These are phyloP conservation scores for Sarocladium brachiariae DNA, from an alignment of 2,329 filamentous ascomycete genomes.

Conservation along the genomic window DNA sequence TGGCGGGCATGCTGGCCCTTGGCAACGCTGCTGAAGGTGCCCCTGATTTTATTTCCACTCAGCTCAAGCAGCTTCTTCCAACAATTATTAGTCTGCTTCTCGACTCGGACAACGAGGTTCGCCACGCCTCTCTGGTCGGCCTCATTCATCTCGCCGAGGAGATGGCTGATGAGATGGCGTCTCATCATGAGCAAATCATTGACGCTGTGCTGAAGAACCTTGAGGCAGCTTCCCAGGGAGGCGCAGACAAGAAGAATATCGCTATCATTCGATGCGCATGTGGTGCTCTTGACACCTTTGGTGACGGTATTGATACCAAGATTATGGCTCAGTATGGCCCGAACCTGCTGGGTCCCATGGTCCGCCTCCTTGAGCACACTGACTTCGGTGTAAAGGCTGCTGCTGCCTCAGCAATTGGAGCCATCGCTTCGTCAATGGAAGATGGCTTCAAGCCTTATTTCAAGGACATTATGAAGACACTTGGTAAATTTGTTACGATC, in stretches of 20 bases:
- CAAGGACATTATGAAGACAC: slow-evolving; percentile 79
- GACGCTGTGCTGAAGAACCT: slow-evolving; percentile 82
- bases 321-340: slow-evolving; percentile 77
- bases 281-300: slow-evolving; percentile 83
- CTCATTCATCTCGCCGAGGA: slow-evolving; percentile 90
- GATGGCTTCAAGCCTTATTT: slow-evolving; percentile 87
- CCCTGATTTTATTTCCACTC: slow-evolving; percentile 93
- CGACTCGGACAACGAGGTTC: slow-evolving; percentile 76
- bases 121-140: slow-evolving; percentile 79
- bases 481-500: slow-evolving; percentile 75
- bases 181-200: slow-evolving; percentile 79
- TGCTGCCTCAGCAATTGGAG: slow-evolving; percentile 82
- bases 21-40: slow-evolving; percentile 95
- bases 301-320: slow-evolving; percentile 72
- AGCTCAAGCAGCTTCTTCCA: slow-evolving; percentile 80
- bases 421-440: slow-evolving; percentile 80
- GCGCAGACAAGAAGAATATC: slow-evolving; percentile 66
- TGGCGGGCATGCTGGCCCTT: slow-evolving; percentile 84
- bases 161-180: slow-evolving; percentile 80
- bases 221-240: slow-evolving; percentile 66
- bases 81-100: slow-evolving; percentile 75
- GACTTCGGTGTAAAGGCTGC: slow-evolving; percentile 87
- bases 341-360: slow-evolving; percentile 78
- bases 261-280: slow-evolving; percentile 86
- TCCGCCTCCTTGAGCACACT: slow-evolving; percentile 72